Percentiles rank a stretch among this genome's conserved stretches.
Conservation (phyloP, 306 rosid genomes). For the Prinsepia uniflora region DNA sequence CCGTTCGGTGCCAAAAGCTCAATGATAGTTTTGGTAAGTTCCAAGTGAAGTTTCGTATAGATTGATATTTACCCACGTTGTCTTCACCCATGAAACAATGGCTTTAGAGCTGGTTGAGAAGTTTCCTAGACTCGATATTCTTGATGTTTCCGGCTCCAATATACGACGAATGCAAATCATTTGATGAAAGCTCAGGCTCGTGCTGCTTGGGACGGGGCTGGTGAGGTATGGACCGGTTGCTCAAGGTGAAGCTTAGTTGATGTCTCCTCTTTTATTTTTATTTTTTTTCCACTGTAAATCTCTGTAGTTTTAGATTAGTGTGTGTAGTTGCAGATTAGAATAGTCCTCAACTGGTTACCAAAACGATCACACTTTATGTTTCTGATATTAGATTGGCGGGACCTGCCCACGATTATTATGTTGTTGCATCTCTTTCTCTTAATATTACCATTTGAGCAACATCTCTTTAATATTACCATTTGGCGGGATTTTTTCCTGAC, state of each 20-base stretch:
- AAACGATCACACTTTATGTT: constrained; percentile 29
- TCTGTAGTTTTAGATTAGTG: constrained; percentile 33
- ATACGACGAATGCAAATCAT: background rate
- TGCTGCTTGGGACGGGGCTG: constrained; percentile 19
- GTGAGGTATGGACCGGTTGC: constrained; percentile 20
- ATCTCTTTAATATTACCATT: too few relatives aligned
- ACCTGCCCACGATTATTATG: constrained; percentile 28
- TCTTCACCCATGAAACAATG: constrained; percentile 33
- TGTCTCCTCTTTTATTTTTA: background rate
- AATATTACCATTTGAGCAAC: background rate
- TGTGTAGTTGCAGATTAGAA: constrained; percentile 42
- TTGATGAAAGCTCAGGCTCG: constrained; percentile 18
- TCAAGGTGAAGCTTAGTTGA: constrained; percentile 18
- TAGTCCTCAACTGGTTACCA: constrained; percentile 29
- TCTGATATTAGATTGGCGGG: constrained; percentile 32
- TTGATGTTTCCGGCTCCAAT: constrained; percentile 12
- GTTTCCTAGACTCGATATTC: background rate
- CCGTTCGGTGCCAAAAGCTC: constrained; percentile 52
- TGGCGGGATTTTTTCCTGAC: too few relatives aligned
- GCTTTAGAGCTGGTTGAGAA: constrained; percentile 16
- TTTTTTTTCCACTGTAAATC: constrained; percentile 56
- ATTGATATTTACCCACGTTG: constrained; percentile 13
- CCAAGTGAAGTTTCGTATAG: constrained; percentile 18
- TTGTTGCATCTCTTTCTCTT: constrained; percentile 19
- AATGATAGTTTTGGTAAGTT: constrained; percentile 35